Evolutionary conservation across 192 early-diverging fungal species (phyloP), one percentile per base, ranked within the genome.

Genomic region (Coemansia sp.): DNA sequence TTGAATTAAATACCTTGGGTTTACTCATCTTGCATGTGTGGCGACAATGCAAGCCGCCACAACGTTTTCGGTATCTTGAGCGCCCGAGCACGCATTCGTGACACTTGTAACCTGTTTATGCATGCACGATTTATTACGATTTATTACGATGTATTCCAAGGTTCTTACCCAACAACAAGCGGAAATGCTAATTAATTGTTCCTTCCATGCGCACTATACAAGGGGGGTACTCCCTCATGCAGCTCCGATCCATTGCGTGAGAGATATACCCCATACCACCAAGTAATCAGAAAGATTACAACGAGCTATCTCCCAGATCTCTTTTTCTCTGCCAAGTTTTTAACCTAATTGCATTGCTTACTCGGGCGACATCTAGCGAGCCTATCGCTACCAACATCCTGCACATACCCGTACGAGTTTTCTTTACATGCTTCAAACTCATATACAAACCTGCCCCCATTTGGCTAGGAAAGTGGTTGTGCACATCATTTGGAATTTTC

Each of bases 121-220:
- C 45, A 47, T 47, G 45, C 45, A 47, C 45, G n/a, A 47, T 47
- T 47, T 20, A 47, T 47, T 47, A 47, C 18, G 45, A 47, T 47
- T 47, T 20, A 47, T 47, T 47, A 47, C 18, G 45, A 47, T 47
- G 41, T 44, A 35, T 35, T 35, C 34, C 34, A 35, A 35, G 7
- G 5, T 35, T 35, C 34, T 6, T 35, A 35, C 34, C 34, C 34
- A 35, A 35, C 41, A 44, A 13, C 41, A 44, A 44, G 41, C 12
- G 34, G 34, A 35, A 35, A 44, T 44, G 3, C 41, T 44, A 44
- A 44, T 44, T 44, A 44, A 16, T 44, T 44, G 41, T 41, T 4
- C 40, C 40, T 15, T 12, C 40, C 40, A 16, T 16, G 41, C 15
- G 15, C 41, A 44, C 41, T 44, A 44, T 44, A 44, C 41, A 16